Conservation (phyloP, 2,329 filamentous ascomycete species). For the Trichoderma guizhouense region DNA sequence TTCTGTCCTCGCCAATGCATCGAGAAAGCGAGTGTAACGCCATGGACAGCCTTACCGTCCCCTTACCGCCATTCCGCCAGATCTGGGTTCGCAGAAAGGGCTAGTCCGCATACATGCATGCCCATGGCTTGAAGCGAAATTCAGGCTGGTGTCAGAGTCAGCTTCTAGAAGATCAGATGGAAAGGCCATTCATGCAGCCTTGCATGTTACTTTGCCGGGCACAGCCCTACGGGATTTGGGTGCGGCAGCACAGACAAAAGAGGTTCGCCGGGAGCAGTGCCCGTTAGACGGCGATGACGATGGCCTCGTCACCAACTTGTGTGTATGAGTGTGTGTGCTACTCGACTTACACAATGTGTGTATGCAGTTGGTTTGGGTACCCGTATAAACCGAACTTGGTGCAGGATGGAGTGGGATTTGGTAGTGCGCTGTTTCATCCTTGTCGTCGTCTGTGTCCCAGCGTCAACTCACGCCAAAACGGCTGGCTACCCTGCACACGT, state of each 20-base stretch:
- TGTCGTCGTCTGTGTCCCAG: neutral
- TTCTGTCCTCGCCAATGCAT: neutral
- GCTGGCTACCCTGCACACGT: neutral
- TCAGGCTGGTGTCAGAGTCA: constrained; percentile 1
- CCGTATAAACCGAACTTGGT: neutral
- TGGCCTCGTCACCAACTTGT: neutral
- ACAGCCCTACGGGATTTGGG: constrained; percentile 8
- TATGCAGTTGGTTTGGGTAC: neutral
- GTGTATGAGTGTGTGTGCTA: neutral
- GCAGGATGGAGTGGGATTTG: neutral
- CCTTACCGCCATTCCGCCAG: neutral
- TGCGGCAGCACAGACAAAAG: neutral
- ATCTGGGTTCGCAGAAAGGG: constrained; percentile 4
- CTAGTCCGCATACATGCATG: constrained; percentile 2
- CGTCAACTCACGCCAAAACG: neutral
- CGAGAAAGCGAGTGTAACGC: neutral
- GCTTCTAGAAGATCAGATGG: constrained; percentile 17
- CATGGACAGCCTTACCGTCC: neutral
- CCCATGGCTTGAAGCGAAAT: neutral
- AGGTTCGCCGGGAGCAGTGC: neutral
- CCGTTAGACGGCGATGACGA: neutral
- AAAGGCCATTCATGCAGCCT: constrained; percentile 2
- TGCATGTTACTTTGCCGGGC: neutral
- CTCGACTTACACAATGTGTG: neutral
- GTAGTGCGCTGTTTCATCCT: neutral